Percentiles rank a stretch among this genome's conserved stretches.
Evolutionary conservation across 2,329 filamentous ascomycete genomes (phyloP).

Genomic region (Stagonosporopsis vannaccii): DNA sequence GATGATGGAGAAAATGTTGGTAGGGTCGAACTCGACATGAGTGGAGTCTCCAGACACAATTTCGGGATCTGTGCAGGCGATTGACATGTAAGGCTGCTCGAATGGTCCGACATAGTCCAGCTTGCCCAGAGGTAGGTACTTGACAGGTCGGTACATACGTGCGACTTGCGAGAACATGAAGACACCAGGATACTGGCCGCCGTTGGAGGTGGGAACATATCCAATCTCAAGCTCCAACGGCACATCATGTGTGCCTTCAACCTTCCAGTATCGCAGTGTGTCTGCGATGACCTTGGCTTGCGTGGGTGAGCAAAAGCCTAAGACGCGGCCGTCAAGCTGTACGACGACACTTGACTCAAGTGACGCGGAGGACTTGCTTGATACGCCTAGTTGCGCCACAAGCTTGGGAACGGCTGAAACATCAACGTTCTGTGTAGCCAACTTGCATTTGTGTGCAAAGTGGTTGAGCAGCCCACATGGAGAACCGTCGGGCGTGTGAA

Average conservation of each 20-base stretch:
- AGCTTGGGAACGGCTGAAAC: slow-evolving; percentile 76
- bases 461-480: slow-evolving; percentile 96
- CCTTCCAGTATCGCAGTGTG: slow-evolving; percentile 93
- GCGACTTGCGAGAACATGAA: slow-evolving; percentile 90
- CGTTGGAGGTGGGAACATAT: slow-evolving; percentile 83
- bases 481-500: slow-evolving; percentile 95
- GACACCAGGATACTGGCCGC: slow-evolving; percentile 94
- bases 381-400: slow-evolving; percentile 80
- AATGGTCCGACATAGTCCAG: slow-evolving; percentile 90
- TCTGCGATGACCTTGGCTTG: slow-evolving; percentile 84
- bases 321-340: slow-evolving; percentile 86
- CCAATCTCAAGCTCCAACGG: slow-evolving; percentile 89
- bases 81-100: slow-evolving; percentile 98
- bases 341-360: slow-evolving; percentile 85
- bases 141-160: slow-evolving; percentile 88
- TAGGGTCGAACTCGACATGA: slow-evolving; percentile 92
- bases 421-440: slow-evolving; percentile 79
- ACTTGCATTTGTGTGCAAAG: slow-evolving; percentile 91
- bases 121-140: slow-evolving; percentile 86
- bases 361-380: slow-evolving; percentile 76
- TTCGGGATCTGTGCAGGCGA: slow-evolving; percentile 88
- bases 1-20: slow-evolving; percentile 95
- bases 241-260: slow-evolving; percentile 81
- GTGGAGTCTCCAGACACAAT: slow-evolving; percentile 87
- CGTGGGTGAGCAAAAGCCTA: slow-evolving; percentile 88